Base-by-base conservation (phyloP, 345 rosid genomes). In the Eutrema heterophyllum region DNA sequence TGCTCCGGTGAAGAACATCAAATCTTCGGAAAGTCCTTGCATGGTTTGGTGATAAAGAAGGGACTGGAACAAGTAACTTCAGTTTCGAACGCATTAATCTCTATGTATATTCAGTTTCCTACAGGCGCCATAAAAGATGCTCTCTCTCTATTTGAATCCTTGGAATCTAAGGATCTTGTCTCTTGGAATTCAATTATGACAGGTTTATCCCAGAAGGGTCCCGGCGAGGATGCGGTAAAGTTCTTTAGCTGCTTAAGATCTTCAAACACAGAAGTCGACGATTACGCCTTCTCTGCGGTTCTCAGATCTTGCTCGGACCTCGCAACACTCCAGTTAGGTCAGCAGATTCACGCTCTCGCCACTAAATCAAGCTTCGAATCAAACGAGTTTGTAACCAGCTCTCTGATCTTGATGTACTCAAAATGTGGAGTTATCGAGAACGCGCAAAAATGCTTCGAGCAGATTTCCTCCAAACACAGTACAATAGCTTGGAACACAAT, bases 221-320 rank as follows among this genome's bases (percentile, higher is more conserved):
- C 64, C 29, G 78, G 83, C 33, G 89, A 91, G 74, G 83, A 88
- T 62, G 80, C 88, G 2, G 13, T 91, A 55, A 83, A 87, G 59
- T 70, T 82, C 56, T 87, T 83, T 71, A 70, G 76, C 49, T 70
- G 70, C 18, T 86, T 88, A 84, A 84, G 89, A 72, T 77, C 79
- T 70, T 76, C 66, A 15, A 32, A 74, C 15, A 80, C 72, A 57
- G 89, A 82, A 74, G 81, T 85, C 9, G 92, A 90, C 67, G 86
- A 88, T 43, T 88, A 83, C 70, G 70, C 92, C 7, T 84, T 88
- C 68, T 88, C 97, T 12, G 94, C 97, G 39, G 90, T 80, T 12
- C 86, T 90, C 13, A 87, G 87, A 79, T 84, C 89, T 38, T 90
- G 94, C 85, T 83, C 94, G 3, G 94, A 88, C 79, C 78, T 90